A percentile compares a stretch with the other conserved stretches of the same genome.
These are phyloP conservation scores for Corynespora cassiicola DNA, from an alignment of 2,329 filamentous ascomycete species.

Conservation along the genomic window DNA sequence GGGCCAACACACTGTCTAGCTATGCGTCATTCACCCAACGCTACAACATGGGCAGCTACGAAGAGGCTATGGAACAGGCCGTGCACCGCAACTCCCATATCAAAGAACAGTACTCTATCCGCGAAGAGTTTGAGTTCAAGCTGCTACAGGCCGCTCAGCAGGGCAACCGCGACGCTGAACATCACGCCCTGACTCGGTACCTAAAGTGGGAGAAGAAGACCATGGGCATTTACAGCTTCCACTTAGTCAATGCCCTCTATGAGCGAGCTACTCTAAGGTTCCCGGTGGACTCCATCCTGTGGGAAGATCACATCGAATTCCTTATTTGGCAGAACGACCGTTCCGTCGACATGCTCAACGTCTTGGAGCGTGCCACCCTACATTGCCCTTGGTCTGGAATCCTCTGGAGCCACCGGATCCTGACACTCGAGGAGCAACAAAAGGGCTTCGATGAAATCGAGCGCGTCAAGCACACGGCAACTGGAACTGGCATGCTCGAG, in stretches of 20 bases:
- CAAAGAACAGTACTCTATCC: slow-evolving; percentile 68
- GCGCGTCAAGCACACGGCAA: slow-evolving; percentile 89
- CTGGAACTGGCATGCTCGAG: slow-evolving; percentile 82
- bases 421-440: slow-evolving; percentile 80
- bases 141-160: slow-evolving; percentile 65
- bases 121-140: slow-evolving; percentile 72
- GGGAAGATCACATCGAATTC: slow-evolving; percentile 85
- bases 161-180: slow-evolving; percentile 64
- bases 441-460: slow-evolving; percentile 82
- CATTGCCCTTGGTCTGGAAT: slow-evolving; percentile 94
- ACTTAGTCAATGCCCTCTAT: slow-evolving; percentile 69
- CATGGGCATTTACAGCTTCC: slow-evolving; percentile 59
- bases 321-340: slow-evolving; percentile 60
- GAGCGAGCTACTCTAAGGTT: slow-evolving; percentile 79
- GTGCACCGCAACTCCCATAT: slow-evolving; percentile 69
- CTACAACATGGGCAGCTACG: slow-evolving; percentile 74
- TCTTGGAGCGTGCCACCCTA: slow-evolving; percentile 80
- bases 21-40: slow-evolving; percentile 78
- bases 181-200: slow-evolving; percentile 68
- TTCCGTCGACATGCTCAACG: slow-evolving; percentile 65
- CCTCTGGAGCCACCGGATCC: slow-evolving; percentile 88
- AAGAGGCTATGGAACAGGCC: slow-evolving; percentile 73
- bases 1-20: slow-evolving; percentile 76
- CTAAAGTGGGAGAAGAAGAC: slow-evolving; percentile 82
- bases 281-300: slow-evolving; percentile 74